A percentile compares a stretch with the other conserved stretches of the same genome.
Evolutionary conservation across 2,329 filamentous ascomycete genomes (phyloP).

Genomic region (Aspergillus tanneri): DNA sequence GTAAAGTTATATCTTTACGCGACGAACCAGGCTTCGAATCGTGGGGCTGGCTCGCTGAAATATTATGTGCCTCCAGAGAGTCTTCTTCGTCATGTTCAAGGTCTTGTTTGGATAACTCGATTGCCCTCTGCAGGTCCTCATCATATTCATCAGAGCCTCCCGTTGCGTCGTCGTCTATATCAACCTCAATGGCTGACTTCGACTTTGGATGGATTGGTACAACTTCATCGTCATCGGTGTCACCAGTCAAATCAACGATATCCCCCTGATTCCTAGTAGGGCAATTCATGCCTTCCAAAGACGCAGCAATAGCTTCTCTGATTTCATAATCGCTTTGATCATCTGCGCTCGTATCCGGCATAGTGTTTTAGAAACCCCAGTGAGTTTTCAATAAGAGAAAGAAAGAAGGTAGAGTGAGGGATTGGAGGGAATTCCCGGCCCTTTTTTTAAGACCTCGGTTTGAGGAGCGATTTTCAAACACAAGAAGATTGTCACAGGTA

Average conservation of each 20-base stretch:
- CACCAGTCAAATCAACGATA: conserved; percentile 37
- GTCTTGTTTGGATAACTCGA: conserved; percentile 35
- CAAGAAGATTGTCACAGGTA: too few relatives aligned
- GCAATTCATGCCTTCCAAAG: conserved; percentile 18
- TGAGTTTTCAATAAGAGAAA: background rate
- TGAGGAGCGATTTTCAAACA: too few relatives aligned
- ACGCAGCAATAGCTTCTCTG: conserved; percentile 22
- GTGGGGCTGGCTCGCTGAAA: background rate
- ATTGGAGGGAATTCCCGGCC: too few relatives aligned
- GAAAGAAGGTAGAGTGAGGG: background rate
- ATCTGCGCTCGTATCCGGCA: conserved; percentile 1
- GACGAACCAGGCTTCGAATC: background rate
- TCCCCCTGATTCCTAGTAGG: conserved; percentile 4
- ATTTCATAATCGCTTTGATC: conserved; percentile 16
- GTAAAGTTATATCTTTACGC: background rate
- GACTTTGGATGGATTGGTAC: conserved; percentile 29
- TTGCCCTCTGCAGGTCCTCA: conserved; percentile 38
- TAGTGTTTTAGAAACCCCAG: background rate
- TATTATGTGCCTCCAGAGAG: background rate
- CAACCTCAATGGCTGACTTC: conserved; percentile 27
- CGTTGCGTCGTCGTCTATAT: conserved; percentile 20
- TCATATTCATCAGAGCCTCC: conserved; percentile 20
- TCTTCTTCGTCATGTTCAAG: conserved; percentile 13
- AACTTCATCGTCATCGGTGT: conserved; percentile 31
- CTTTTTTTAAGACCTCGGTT: too few relatives aligned